Evolutionary conservation across 495 filamentous ascomycete genomes (phyloP).

Genomic region (Aspergillus funiculosus): DNA sequence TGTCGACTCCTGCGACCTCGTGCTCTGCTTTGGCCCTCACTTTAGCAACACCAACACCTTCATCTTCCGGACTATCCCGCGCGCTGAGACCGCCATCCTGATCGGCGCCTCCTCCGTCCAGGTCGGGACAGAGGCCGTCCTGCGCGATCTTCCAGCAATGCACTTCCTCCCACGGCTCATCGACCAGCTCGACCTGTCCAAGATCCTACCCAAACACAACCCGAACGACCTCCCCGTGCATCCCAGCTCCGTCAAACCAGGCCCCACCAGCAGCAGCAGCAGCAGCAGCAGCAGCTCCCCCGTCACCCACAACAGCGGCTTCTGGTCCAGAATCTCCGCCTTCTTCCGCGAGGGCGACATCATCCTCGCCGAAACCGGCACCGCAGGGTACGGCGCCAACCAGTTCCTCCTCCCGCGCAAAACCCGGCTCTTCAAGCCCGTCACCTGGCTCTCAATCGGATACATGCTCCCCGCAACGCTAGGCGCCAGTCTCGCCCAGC

Average conservation of each 20-base stretch:
- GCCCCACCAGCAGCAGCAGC: neutral
- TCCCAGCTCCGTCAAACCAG: constrained; percentile 1
- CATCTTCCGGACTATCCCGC: constrained; percentile 18
- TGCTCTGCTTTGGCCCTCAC: constrained; percentile 27
- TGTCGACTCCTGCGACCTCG: constrained; percentile 25
- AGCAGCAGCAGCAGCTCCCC: neutral
- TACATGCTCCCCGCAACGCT: constrained; percentile 38
- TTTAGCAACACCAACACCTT: constrained; percentile 28
- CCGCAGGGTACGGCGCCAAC: constrained; percentile 23
- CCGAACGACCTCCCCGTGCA: constrained; percentile 3
- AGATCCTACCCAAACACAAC: constrained; percentile 4
- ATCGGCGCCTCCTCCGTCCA: constrained; percentile 13
- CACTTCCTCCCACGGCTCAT: constrained; percentile 13
- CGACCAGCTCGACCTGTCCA: constrained; percentile 11
- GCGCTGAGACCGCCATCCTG: constrained; percentile 10
- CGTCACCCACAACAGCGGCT: constrained; percentile 20
- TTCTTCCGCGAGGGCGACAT: constrained; percentile 28
- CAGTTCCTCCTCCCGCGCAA: constrained; percentile 20
- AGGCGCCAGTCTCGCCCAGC: constrained; percentile 38
- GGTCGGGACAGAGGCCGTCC: constrained; percentile 9
- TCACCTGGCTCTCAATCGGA: constrained; percentile 38
- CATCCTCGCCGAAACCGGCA: constrained; percentile 34
- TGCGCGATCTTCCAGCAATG: constrained; percentile 14
- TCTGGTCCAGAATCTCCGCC: constrained; percentile 19
- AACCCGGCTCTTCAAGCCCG: constrained; percentile 27